Percentiles rank a stretch among this genome's conserved stretches.
Conservation (phyloP, 345 rosid species). For the Kandelia obovata region DNA sequence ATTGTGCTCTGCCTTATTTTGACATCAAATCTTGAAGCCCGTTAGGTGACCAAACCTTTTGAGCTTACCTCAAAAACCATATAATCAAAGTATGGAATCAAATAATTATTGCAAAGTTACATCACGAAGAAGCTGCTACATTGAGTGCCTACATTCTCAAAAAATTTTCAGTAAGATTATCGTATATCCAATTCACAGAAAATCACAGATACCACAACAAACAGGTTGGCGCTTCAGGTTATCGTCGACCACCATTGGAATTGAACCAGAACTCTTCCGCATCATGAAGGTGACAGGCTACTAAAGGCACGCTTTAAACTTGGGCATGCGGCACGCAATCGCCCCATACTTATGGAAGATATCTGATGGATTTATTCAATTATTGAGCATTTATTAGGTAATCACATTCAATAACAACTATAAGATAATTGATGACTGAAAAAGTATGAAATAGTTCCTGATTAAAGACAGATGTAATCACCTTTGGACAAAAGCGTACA, state of each 20-base stretch:
- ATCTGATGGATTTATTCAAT: constrained; percentile 39
- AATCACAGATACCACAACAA: neutral
- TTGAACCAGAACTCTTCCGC: neutral
- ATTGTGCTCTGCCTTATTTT: too few relatives aligned
- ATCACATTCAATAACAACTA: neutral
- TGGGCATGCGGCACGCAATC: constrained; percentile 56
- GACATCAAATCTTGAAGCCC: too few relatives aligned
- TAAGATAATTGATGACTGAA: neutral
- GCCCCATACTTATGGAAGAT: constrained; percentile 62
- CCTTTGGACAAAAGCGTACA: constrained; percentile 93
- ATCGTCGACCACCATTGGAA: neutral
- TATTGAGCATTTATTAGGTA: neutral
- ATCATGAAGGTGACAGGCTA: constrained; percentile 31
- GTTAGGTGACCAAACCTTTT: too few relatives aligned
- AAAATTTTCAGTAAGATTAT: neutral
- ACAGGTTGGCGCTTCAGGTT: constrained; percentile 1
- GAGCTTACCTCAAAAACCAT: too few relatives aligned
- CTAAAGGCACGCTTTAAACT: constrained; percentile 85
- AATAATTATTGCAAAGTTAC: constrained; percentile 1
- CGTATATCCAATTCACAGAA: neutral
- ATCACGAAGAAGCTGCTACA: neutral
- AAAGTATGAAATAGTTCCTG: neutral
- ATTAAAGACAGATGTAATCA: constrained; percentile 21
- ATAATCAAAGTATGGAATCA: neutral
- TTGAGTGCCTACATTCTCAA: constrained; percentile 7